Evolutionary conservation across 257 asterid species (phyloP).

Genomic region (Paraleonurus japonicus): DNA sequence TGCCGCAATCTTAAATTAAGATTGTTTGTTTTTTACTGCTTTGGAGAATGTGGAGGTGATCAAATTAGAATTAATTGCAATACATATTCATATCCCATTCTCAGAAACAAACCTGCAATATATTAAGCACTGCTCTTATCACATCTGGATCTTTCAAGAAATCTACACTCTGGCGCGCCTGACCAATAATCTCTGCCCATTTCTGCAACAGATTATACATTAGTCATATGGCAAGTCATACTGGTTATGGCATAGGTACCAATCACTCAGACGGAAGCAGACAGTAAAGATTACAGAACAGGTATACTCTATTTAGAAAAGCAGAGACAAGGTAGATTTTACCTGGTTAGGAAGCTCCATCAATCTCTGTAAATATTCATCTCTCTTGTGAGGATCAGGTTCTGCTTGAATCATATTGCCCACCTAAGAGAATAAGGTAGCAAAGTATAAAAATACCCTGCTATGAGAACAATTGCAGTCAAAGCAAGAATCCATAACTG

Average conservation of each 20-base stretch:
- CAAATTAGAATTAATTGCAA: background rate
- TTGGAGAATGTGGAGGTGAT: background rate
- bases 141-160: slow-evolving; percentile 87
- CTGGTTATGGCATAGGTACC: background rate
- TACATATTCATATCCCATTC: background rate
- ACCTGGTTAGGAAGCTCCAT: slow-evolving; percentile 97
- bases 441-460: background rate
- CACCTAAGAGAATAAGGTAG: slow-evolving; percentile 52
- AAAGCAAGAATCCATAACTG: background rate
- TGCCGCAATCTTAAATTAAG: background rate
- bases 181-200: slow-evolving; percentile 95
- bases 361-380: slow-evolving; percentile 83
- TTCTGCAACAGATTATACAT: slow-evolving; percentile 54
- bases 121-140: slow-evolving; percentile 88
- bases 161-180: slow-evolving; percentile 89
- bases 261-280: slow-evolving; percentile 8
- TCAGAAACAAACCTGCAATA: slow-evolving; percentile 72
- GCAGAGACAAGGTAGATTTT: slow-evolving; percentile 18
- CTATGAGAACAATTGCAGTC: background rate
- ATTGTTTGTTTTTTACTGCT: background rate
- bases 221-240: slow-evolving; percentile 24
- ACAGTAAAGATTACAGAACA: background rate
- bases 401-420: slow-evolving; percentile 96
- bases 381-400: slow-evolving; percentile 86
- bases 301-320: slow-evolving; percentile 11